A percentile compares a stretch with the other conserved stretches of the same genome.
Evolutionary conservation across 805 yeast genomes (phyloP).

Genomic region (Hanseniaspora hatyaiensis): DNA sequence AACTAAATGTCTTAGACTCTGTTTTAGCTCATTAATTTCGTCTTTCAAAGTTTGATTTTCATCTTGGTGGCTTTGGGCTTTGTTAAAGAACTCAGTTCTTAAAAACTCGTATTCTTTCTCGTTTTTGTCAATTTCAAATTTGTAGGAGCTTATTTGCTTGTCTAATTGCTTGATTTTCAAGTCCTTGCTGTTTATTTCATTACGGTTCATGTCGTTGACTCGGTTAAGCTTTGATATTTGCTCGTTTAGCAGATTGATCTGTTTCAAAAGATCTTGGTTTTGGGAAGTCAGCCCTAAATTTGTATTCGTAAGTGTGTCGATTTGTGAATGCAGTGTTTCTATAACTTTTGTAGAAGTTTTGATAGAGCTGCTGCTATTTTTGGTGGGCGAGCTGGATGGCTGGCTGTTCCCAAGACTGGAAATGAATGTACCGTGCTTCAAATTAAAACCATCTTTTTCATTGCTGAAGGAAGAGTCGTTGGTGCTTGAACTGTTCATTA

Average conservation of each 20-base stretch:
- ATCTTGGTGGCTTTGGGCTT: not conserved
- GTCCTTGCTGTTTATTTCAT: slow-evolving; percentile 11
- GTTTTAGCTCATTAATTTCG: not conserved
- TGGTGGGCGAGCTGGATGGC: no score
- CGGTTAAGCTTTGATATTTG: slow-evolving; percentile 7
- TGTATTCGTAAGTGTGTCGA: slow-evolving; percentile 41
- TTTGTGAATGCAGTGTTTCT: slow-evolving; percentile 35
- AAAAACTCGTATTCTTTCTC: slow-evolving; percentile 13
- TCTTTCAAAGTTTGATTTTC: not conserved
- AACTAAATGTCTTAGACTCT: not conserved
- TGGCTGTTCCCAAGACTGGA: not conserved
- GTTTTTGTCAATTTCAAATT: slow-evolving; percentile 4
- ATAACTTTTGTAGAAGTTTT: slow-evolving; percentile 30
- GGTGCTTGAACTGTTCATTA: not conserved
- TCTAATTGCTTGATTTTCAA: slow-evolving; percentile 11
- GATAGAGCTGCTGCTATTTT: not conserved
- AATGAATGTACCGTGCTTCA: slow-evolving; percentile 14
- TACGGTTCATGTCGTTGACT: slow-evolving; percentile 9
- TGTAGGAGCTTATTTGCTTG: not conserved
- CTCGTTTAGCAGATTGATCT: slow-evolving; percentile 6
- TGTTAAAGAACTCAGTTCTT: slow-evolving; percentile 9
- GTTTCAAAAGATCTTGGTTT: slow-evolving; percentile 37
- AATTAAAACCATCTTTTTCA: slow-evolving; percentile 3
- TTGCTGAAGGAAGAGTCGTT: not conserved
- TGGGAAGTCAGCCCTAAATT: slow-evolving; percentile 31